Base-by-base conservation (phyloP, 2,329 filamentous ascomycete genomes). In the Cylindrodendrum hubeiense region DNA sequence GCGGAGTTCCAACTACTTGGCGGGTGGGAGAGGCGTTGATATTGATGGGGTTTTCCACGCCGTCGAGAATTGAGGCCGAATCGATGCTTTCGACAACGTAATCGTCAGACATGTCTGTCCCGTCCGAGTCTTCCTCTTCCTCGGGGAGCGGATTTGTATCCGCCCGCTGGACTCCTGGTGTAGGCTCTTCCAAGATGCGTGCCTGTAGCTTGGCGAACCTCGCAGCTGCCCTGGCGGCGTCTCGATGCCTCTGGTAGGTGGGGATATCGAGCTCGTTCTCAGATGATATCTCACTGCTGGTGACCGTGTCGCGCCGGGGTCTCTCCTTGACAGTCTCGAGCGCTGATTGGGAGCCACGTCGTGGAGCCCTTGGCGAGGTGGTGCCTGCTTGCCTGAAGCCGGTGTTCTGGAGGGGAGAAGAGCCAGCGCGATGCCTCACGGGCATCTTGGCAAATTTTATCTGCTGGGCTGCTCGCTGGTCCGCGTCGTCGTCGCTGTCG, bases 401-500 rank as follows among this genome's bases (percentile, higher is more conserved):
- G 17, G 90, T 90, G 15, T 86, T 88, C 70, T 93, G 90, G 39
- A 93, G 90, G 4, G 95, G 95, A 51, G 95, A 98, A 1, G 95
- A 98, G 12, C 93, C 95, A 26, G 95, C 93, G 60, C 95, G 90
- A 70, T 90, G 90, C 30, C 95, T 89, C 46, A 97, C 87, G 1
- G 96, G 95, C 93, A 98, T 95, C 81, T 98, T 98, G 52, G 92
- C 90, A 79, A 99, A 99, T 76, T 95, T 95, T 78, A 98, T 97
- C 78, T 97, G 93, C 77, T 97, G 93, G 3, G 92, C 91, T 47
- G 93, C 91, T 59, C 93, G 90, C 67, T 90, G 86, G 61, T 93
- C 91, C 1, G 87, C 85, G 56, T 94, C 92, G 24, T 95, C 92
- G 54, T 96, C 93, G 72, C 92, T 95, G 71, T 95, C 92, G 73